phyloP scores from a whole-genome alignment of 345 rosid species.

The Kandelia obovata region DNA sequence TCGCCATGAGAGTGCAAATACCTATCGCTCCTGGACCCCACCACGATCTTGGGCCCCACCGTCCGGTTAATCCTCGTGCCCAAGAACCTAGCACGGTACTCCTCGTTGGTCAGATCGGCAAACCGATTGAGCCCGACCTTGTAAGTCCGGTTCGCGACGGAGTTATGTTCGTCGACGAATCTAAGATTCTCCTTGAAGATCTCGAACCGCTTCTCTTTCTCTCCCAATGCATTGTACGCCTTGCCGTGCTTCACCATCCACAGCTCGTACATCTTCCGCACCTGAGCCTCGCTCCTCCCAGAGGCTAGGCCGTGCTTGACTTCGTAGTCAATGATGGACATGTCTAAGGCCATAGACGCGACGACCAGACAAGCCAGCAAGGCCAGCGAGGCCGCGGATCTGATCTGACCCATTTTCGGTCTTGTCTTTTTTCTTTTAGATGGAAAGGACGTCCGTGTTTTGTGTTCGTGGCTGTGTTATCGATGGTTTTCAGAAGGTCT shows the following conservation, averaged over 20 bases:
- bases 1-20: constrained; percentile 14
- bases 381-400: neutral
- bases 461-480: neutral
- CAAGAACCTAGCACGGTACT: constrained; percentile 38
- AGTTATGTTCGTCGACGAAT: constrained; percentile 50
- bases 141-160: constrained; percentile 32
- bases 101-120: constrained; percentile 62
- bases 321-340: constrained; percentile 52
- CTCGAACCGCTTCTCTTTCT: constrained; percentile 49
- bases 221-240: constrained; percentile 51
- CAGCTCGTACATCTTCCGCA: constrained; percentile 38
- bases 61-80: constrained; percentile 34
- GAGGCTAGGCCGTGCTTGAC: constrained; percentile 18
- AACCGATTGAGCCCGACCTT: constrained; percentile 56
- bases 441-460: neutral
- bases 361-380: neutral
- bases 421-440: neutral
- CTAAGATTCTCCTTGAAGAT: constrained; percentile 58
- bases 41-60: constrained; percentile 5
- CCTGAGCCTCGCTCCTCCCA: constrained; percentile 24
- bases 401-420: constrained; percentile 8
- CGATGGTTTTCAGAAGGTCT: too few species aligned
- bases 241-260: constrained; percentile 59
- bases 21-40: neutral
- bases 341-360: constrained; percentile 35